Percentiles rank a stretch among this genome's conserved stretches.
These are phyloP conservation scores for Aspergillus avenaceus DNA, from an alignment of 495 filamentous ascomycete species.

Conservation along the genomic window DNA sequence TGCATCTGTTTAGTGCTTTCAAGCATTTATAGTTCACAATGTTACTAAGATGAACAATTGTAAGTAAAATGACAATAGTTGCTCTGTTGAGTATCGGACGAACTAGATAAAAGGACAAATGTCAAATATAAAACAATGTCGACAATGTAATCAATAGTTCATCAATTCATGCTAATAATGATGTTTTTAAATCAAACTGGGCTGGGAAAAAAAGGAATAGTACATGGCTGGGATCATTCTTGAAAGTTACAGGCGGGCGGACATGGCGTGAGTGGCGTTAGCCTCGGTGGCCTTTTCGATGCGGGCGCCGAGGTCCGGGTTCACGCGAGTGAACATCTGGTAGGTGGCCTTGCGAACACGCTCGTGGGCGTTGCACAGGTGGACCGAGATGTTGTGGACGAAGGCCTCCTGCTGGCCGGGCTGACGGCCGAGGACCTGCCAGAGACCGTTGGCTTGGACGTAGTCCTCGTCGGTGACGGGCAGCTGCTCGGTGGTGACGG, in stretches of 20 bases:
- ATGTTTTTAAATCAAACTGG: background rate
- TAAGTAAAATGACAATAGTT: too few species aligned
- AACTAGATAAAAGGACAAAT: background rate
- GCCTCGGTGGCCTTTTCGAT: constrained; percentile 43
- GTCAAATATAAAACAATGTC: background rate
- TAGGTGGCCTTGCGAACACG: constrained; percentile 56
- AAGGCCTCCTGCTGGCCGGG: constrained; percentile 66
- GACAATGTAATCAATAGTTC: background rate
- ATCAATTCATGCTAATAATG: background rate
- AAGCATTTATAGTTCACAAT: too few species aligned
- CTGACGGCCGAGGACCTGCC: constrained; percentile 59
- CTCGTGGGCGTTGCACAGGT: constrained; percentile 45
- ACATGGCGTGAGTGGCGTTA: constrained; percentile 17
- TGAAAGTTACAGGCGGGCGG: constrained; percentile 29
- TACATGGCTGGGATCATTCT: background rate
- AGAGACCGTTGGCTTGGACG: constrained; percentile 60
- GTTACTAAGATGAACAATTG: too few species aligned
- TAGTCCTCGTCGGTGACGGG: constrained; percentile 57
- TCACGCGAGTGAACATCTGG: constrained; percentile 43
- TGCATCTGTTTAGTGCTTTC: too few species aligned
- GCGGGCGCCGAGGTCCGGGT: constrained; percentile 38
- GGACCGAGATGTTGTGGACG: constrained; percentile 55
- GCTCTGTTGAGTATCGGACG: too few species aligned
- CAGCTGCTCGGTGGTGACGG: constrained; percentile 39
- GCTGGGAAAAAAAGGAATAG: background rate